Base-by-base conservation (phyloP, 2,329 filamentous ascomycete species). In the Colletotrichum tabaci region DNA sequence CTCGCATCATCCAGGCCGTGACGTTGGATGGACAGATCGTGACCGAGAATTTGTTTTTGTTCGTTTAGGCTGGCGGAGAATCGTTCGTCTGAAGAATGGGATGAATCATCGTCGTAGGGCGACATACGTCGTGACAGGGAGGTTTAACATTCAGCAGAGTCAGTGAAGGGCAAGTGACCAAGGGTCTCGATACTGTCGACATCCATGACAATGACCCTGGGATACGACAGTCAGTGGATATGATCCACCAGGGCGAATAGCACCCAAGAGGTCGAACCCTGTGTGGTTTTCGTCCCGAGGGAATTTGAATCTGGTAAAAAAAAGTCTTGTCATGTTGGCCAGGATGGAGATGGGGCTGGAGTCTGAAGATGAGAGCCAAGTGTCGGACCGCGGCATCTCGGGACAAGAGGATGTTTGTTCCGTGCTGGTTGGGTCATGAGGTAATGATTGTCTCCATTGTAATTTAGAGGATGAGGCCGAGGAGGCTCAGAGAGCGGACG, bases 341-440 rank as follows among this genome's bases (percentile, higher is more conserved):
- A 50, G 21, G 9, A 58, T 8, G 55, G 53, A 40, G 42, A 44
- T 26, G 57, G 26, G 21, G 18, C 46, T 61, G 60, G 35, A 42
- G 52, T 38, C 44, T 44, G 40, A n/a, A 46, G 53, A 30, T 8
- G 35, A 18, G 50, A 61, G 52, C 57, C 64, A 67, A 58, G 52
- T 64, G 35, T 50, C 50, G 35, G 57, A 60, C 56, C 46, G 57
- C 68, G 68, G 64, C 68, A 62, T 47, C 53, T 71, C 57, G 58
- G 64, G 49, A 53, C 30, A 35, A n/a, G 18, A 35, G 50, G 40
- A 9, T 18, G 46, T 38, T 13, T 35, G 50, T 53, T 55, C 16
- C 52, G 18, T 26, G 35, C 18, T 13, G 18, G 47, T 40, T 52
- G 47, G 46, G 30, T 40, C 30, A 23, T 23, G 53, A 52, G 44